These are phyloP conservation scores for Tricladium varicosporioides DNA, from an alignment of 2,329 filamentous ascomycete species.

Conservation along the genomic window DNA sequence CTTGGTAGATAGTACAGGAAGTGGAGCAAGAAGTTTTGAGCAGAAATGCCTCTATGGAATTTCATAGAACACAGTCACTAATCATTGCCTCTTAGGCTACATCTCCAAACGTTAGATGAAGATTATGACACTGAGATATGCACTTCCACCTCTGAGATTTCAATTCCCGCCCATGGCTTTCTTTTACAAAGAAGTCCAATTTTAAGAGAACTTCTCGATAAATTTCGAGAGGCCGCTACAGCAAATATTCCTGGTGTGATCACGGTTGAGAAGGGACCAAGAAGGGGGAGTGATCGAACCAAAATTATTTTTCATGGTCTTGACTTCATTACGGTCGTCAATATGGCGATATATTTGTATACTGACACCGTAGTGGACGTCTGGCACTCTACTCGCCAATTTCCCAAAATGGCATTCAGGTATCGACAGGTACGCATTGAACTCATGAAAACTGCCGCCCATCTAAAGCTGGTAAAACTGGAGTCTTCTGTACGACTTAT, in stretches of 20 bases:
- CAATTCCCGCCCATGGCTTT: conserved; percentile 81
- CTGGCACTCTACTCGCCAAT: conserved; percentile 72
- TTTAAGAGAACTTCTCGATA: conserved; percentile 60
- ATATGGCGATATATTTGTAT: conserved; percentile 78
- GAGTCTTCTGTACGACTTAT: conserved; percentile 78
- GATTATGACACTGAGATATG: conserved; percentile 41
- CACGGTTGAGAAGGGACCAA: conserved; percentile 48
- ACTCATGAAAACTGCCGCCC: conserved; percentile 79
- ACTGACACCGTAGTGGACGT: conserved; percentile 77
- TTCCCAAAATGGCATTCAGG: conserved; percentile 62
- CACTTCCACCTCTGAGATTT: conserved; percentile 65
- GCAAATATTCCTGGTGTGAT: conserved; percentile 61
- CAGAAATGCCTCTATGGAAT: no score
- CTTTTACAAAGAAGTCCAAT: conserved; percentile 71
- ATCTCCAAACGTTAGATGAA: conserved; percentile 43
- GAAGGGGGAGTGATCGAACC: conserved; percentile 35
- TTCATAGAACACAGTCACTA: no score
- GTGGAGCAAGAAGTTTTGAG: no score
- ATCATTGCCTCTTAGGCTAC: conserved; percentile 30
- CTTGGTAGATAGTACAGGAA: no score
- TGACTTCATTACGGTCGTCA: conserved; percentile 76
- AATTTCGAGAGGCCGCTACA: conserved; percentile 52
- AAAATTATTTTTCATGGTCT: conserved; percentile 67
- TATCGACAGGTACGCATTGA: conserved; percentile 81
- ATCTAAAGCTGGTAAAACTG: conserved; percentile 67